phyloP scores from a whole-genome alignment of 306 rosid genomes.

The Parietaria judaica region DNA sequence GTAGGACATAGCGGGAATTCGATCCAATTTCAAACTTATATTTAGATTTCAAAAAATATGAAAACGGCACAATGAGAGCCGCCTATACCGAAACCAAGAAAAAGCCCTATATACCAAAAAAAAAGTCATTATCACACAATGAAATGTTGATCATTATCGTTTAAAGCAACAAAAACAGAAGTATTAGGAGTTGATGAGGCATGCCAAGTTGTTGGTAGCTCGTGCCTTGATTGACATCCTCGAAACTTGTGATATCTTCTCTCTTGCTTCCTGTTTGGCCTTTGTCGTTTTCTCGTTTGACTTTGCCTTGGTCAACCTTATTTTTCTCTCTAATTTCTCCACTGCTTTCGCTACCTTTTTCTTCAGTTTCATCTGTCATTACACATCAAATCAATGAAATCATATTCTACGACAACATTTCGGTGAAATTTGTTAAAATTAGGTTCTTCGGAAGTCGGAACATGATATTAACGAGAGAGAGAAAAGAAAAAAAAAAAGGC shows the following conservation, averaged over 20 bases:
- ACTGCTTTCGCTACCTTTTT: slow-evolving; percentile 34
- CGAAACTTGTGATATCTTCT: slow-evolving; percentile 32
- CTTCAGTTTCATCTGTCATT: slow-evolving; percentile 42
- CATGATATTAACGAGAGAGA: not conserved
- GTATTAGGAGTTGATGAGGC: not conserved
- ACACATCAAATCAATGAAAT: too few relatives aligned
- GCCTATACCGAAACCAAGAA: too few relatives aligned
- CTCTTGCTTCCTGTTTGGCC: slow-evolving; percentile 33
- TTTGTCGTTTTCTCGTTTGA: slow-evolving; percentile 44
- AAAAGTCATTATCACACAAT: not conserved
- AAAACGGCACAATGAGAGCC: too few relatives aligned
- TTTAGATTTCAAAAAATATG: too few relatives aligned
- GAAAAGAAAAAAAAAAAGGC: not conserved
- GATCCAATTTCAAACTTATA: too few relatives aligned
- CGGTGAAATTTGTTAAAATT: too few relatives aligned
- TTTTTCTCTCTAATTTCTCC: slow-evolving; percentile 30
- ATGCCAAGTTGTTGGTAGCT: slow-evolving; percentile 17
- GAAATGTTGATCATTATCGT: not conserved
- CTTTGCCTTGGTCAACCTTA: slow-evolving; percentile 36
- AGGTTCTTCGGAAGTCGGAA: too few relatives aligned
- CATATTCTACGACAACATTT: too few relatives aligned
- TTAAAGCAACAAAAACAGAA: too few relatives aligned
- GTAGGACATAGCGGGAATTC: too few relatives aligned
- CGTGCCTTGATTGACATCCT: slow-evolving; percentile 7
- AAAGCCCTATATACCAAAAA: not conserved